phyloP scores from a whole-genome alignment of 495 filamentous ascomycete species.

The Lophiotrema nucula region DNA sequence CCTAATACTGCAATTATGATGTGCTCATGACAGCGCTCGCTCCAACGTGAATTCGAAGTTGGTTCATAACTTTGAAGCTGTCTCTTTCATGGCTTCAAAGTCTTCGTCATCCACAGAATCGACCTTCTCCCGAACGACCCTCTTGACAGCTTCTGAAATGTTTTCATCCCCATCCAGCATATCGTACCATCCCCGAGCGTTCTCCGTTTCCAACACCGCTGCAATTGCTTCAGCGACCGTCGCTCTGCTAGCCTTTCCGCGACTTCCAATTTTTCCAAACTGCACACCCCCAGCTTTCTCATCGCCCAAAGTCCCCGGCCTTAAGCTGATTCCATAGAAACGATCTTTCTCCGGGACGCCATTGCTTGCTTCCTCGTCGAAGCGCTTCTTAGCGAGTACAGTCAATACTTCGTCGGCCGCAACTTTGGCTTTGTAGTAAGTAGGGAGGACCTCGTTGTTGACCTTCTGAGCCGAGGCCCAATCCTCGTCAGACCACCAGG shows the following conservation, averaged over 20 bases:
- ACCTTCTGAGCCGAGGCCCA: conserved; percentile 52
- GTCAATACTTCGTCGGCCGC: conserved; percentile 73
- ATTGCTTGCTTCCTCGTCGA: conserved; percentile 38
- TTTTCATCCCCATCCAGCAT: conserved; percentile 58
- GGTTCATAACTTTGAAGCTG: conserved; percentile 45
- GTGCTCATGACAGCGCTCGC: too few relatives aligned
- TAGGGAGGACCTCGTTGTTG: conserved; percentile 56
- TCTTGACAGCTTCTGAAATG: conserved; percentile 62
- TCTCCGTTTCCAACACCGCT: conserved; percentile 59
- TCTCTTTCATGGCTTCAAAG: conserved; percentile 46
- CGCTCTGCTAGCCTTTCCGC: conserved; percentile 59
- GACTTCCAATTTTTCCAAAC: conserved; percentile 61
- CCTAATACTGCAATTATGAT: too few relatives aligned
- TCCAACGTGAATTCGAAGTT: too few relatives aligned
- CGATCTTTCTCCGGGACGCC: conserved; percentile 32
- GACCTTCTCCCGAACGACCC: conserved; percentile 59
- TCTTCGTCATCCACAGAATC: conserved; percentile 68
- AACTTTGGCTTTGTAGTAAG: conserved; percentile 72
- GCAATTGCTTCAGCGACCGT: conserved; percentile 71
- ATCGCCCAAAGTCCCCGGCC: conserved; percentile 65
- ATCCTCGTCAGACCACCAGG: conserved; percentile 66
- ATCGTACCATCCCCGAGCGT: conserved; percentile 62
- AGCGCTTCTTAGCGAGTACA: conserved; percentile 47
- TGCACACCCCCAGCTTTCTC: conserved; percentile 56
- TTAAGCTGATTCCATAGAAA: conserved; percentile 66